Conservation (phyloP, 2,329 filamentous ascomycete species). For the Colletotrichum sp. region DNA sequence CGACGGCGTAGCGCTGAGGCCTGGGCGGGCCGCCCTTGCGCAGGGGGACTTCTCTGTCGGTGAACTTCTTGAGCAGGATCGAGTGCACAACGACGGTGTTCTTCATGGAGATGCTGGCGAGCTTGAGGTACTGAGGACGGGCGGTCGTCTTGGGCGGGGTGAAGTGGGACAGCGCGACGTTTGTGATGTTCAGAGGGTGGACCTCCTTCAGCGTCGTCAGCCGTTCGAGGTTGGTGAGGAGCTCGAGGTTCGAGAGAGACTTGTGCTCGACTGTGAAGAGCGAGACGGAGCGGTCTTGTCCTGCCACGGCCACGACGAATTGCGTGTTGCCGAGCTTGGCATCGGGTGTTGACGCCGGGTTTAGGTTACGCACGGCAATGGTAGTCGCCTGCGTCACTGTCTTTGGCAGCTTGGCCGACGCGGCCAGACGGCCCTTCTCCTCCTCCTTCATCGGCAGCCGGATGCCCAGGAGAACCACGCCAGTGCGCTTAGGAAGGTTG, state of each 20-base stretch:
- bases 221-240: slow-evolving; percentile 57
- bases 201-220: slow-evolving; percentile 59
- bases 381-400: slow-evolving; percentile 77
- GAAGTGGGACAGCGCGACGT: slow-evolving; percentile 64
- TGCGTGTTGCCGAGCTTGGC: slow-evolving; percentile 68
- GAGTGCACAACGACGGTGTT: slow-evolving; percentile 82
- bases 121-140: slow-evolving; percentile 67
- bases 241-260: slow-evolving; percentile 46
- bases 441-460: slow-evolving; percentile 47
- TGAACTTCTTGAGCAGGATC: slow-evolving; percentile 66
- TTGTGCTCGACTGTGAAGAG: slow-evolving; percentile 79
- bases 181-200: slow-evolving; percentile 64
- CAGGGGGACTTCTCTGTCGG: slow-evolving; percentile 38
- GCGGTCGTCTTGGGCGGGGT: slow-evolving; percentile 53
- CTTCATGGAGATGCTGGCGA: slow-evolving; percentile 82
- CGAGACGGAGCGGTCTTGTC: slow-evolving; percentile 78
- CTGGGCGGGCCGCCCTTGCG: slow-evolving; percentile 45
- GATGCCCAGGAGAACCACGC: slow-evolving; percentile 61
- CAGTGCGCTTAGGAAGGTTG: slow-evolving; percentile 64
- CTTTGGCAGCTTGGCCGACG: slow-evolving; percentile 64
- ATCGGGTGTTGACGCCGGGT: slow-evolving; percentile 55
- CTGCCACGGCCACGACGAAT: slow-evolving; percentile 80
- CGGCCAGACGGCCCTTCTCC: slow-evolving; percentile 52
- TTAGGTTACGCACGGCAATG: slow-evolving; percentile 76
- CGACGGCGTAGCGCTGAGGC: slow-evolving; percentile 74